Evolutionary conservation across 73 alveolate species (phyloP).

Genomic region (Paramecium bursaria): DNA sequence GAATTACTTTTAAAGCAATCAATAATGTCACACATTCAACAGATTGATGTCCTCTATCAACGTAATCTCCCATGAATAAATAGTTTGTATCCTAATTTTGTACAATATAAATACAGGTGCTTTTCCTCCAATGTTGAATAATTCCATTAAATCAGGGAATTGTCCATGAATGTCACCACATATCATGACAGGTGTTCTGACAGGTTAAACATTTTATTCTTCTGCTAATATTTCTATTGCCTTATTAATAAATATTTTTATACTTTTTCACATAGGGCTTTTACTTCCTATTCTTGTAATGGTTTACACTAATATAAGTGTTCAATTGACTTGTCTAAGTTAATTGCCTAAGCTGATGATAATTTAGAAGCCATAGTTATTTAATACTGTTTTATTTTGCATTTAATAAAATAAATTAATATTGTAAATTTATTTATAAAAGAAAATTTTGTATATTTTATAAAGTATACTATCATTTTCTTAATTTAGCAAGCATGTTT

Average conservation of each 20-base stretch:
- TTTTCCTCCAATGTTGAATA: constrained; percentile 22
- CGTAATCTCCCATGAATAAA: constrained; percentile 78
- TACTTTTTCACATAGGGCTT: constrained; percentile 36
- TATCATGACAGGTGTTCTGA: constrained; percentile 34
- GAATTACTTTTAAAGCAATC: constrained; percentile 58
- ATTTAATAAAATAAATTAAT: too few species aligned
- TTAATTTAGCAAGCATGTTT: too few species aligned
- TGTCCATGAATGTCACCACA: constrained; percentile 53
- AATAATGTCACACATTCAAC: constrained; percentile 67
- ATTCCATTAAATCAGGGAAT: constrained; percentile 31
- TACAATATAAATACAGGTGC: neutral
- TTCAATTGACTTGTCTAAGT: constrained; percentile 18
- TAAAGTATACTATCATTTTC: too few species aligned
- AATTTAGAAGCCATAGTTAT: too few species aligned
- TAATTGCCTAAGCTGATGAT: too few species aligned
- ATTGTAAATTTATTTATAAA: too few species aligned
- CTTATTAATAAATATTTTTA: neutral
- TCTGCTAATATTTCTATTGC: neutral
- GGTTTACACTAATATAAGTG: constrained; percentile 2
- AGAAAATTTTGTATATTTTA: too few species aligned
- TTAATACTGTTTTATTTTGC: too few species aligned
- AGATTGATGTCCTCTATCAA: constrained; percentile 71
- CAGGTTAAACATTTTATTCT: constrained; percentile 14
- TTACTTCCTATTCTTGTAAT: constrained; percentile 32
- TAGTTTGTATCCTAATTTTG: constrained; percentile 44